Conservation (phyloP, 2,329 filamentous ascomycete genomes). For the Neonectria ditissima region DNA sequence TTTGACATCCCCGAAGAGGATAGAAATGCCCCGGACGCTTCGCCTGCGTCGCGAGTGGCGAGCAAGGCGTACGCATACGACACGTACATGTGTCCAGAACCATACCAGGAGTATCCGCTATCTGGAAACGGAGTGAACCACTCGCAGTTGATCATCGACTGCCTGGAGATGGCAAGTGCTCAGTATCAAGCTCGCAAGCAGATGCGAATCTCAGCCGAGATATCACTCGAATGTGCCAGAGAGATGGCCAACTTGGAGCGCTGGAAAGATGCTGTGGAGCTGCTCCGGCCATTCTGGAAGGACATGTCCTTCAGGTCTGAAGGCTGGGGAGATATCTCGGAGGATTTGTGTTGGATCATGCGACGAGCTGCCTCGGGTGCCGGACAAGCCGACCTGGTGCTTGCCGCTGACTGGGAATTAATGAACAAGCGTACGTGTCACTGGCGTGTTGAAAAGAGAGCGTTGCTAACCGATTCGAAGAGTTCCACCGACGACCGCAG, state of each 20-base stretch:
- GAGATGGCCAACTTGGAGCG: conserved; percentile 63
- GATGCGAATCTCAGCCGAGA: conserved; percentile 64
- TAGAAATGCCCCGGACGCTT: conserved; percentile 61
- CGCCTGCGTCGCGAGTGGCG: conserved; percentile 59
- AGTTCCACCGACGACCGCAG: conserved; percentile 64
- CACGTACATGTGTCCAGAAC: conserved; percentile 74
- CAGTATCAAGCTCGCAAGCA: conserved; percentile 69
- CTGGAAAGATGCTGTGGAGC: conserved; percentile 66
- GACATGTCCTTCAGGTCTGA: conserved; percentile 67
- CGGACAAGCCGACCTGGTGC: conserved; percentile 66
- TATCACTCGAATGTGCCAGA: conserved; percentile 67
- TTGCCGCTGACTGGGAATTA: conserved; percentile 75
- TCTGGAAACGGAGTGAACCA: conserved; percentile 65
- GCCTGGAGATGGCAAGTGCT: conserved; percentile 61
- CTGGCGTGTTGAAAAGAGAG: too few relatives aligned
- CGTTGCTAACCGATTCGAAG: conserved; percentile 49
- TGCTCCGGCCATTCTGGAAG: conserved; percentile 69
- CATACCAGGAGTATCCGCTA: conserved; percentile 69
- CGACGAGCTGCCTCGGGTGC: conserved; percentile 66
- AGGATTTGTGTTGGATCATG: conserved; percentile 72
- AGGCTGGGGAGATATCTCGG: conserved; percentile 69
- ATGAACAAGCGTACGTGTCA: conserved; percentile 65
- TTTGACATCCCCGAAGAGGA: conserved; percentile 69
- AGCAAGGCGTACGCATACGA: conserved; percentile 70
- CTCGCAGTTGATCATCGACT: conserved; percentile 65